Conservation (phyloP, 805 yeast genomes). For the Candida coleopterorum region DNA sequence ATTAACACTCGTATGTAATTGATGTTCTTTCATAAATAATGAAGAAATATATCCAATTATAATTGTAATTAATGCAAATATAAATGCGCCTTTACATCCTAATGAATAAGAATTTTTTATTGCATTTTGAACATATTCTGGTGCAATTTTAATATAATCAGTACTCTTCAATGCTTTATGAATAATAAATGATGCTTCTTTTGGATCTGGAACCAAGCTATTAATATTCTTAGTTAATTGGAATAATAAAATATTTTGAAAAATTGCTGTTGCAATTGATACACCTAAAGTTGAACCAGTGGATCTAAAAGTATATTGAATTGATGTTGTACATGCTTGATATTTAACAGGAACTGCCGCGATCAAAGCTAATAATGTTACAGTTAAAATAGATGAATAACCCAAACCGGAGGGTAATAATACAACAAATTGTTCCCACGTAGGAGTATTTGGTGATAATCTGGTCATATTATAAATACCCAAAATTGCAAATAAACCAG, state of each 20-base stretch:
- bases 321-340: conserved; percentile 85
- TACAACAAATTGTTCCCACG: conserved; percentile 20
- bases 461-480: conserved; percentile 41
- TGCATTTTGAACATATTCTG: conserved; percentile 43
- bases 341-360: conserved; percentile 64
- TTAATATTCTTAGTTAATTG: conserved; percentile 17
- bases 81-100: conserved; percentile 51
- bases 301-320: conserved; percentile 83
- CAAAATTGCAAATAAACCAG: conserved; percentile 39
- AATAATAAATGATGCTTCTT: conserved; percentile 41
- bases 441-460: conserved; percentile 17
- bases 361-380: conserved; percentile 68
- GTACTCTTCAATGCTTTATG: conserved; percentile 52
- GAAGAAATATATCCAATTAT: conserved; percentile 38
- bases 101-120: conserved; percentile 47
- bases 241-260: conserved; percentile 43
- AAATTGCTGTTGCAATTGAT: conserved; percentile 60
- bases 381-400: conserved; percentile 63
- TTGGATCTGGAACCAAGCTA: conserved; percentile 21
- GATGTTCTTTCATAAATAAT: conserved; percentile 53
- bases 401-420: conserved; percentile 58
- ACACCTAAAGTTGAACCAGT: conserved; percentile 87
- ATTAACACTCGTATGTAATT: conserved; percentile 48
- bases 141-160: conserved; percentile 50
- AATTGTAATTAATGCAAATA: conserved; percentile 41